Evolutionary conservation across 331 rosid genomes (phyloP).

Genomic region (Quercus tomentella): DNA sequence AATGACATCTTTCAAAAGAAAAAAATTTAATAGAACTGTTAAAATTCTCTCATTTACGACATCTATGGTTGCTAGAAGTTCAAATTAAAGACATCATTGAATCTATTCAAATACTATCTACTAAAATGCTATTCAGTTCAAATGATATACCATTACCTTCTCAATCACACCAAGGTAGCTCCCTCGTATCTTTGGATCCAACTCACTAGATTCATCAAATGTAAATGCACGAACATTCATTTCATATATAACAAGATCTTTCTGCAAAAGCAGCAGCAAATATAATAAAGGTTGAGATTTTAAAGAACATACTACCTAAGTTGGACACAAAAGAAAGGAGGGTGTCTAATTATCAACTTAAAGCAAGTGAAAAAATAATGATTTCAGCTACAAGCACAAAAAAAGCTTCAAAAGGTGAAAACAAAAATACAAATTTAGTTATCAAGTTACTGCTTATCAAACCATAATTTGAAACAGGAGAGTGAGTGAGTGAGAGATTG

Average conservation of each 20-base stretch:
- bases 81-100: neutral
- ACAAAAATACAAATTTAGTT: constrained; percentile 2
- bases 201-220: constrained; percentile 73
- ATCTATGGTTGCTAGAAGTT: neutral
- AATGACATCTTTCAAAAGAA: neutral
- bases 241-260: constrained; percentile 91
- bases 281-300: constrained; percentile 14
- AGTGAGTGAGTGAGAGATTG: neutral
- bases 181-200: constrained; percentile 63
- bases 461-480: constrained; percentile 2
- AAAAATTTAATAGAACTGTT: too few relatives aligned
- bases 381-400: constrained; percentile 9
- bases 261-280: constrained; percentile 50
- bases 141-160: constrained; percentile 55
- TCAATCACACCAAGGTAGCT: constrained; percentile 93
- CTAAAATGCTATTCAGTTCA: neutral
- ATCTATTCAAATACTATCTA: neutral
- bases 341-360: constrained; percentile 14
- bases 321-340: neutral
- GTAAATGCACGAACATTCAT: constrained; percentile 96
- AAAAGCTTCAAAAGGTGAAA: constrained; percentile 7
- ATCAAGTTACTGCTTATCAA: constrained; percentile 4
- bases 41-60: neutral
- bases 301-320: constrained; percentile 7
- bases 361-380: constrained; percentile 15